phyloP scores from a whole-genome alignment of 1,284 basidiomycete species.

The Salmacisia buchloeana region DNA sequence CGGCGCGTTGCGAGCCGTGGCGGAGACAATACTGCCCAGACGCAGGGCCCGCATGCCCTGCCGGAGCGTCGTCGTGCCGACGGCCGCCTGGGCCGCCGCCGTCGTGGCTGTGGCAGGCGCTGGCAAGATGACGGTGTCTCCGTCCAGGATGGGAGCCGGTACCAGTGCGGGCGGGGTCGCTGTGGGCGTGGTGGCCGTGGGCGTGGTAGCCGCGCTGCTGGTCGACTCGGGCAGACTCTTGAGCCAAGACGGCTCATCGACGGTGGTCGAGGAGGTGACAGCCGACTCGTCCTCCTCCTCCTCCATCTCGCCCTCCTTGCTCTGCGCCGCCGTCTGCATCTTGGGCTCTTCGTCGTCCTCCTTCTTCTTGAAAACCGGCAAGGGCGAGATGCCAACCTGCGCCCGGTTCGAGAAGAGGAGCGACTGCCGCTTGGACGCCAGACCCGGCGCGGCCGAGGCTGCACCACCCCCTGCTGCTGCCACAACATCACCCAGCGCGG shows the following conservation, averaged over 20 bases:
- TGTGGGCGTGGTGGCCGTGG: conserved; percentile 18
- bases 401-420: neutral
- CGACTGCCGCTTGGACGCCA: neutral
- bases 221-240: too few relatives aligned
- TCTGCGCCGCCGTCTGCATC: neutral
- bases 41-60: conserved; percentile 41
- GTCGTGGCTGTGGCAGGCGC: neutral
- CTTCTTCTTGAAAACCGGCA: neutral
- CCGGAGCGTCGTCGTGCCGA: conserved; percentile 14
- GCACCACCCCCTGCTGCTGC: too few relatives aligned
- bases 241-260: too few relatives aligned
- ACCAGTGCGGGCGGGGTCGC: conserved; percentile 10
- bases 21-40: conserved; percentile 24
- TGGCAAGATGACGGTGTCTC: conserved; percentile 10
- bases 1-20: too few relatives aligned
- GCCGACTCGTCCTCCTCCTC: neutral
- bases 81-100: conserved; percentile 12
- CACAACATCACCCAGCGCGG: too few relatives aligned
- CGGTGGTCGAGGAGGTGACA: neutral
- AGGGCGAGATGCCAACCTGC: neutral
- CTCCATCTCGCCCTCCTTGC: too few relatives aligned
- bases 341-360: neutral
- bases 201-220: too few relatives aligned
- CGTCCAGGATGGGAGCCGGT: conserved; percentile 11
- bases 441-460: neutral